Percentiles rank a stretch among this genome's conserved stretches.
phyloP scores from a whole-genome alignment of 2,329 filamentous ascomycete genomes.

The Paracamarosporium sp. region DNA sequence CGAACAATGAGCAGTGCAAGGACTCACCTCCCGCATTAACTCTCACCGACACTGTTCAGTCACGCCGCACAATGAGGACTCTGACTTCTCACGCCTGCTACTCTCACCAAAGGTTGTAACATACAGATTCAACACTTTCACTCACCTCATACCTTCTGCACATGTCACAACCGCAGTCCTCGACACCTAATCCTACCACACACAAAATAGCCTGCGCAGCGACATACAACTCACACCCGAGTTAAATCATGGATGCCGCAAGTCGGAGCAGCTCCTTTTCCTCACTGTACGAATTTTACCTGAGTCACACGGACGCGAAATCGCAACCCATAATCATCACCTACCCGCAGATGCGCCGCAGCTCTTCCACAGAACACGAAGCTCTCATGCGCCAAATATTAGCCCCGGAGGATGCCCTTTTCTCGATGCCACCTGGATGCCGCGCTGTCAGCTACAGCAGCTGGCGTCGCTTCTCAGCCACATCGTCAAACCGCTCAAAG shows the following conservation, averaged over 20 bases:
- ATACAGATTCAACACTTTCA: background rate
- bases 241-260: background rate
- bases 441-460: slow-evolving; percentile 8
- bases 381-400: slow-evolving; percentile 8
- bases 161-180: background rate
- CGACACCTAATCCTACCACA: too few relatives aligned
- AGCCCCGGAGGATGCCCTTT: background rate
- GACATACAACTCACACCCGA: background rate
- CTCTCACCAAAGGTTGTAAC: background rate
- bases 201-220: background rate
- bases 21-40: background rate
- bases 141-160: background rate
- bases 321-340: background rate
- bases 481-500: background rate
- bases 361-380: background rate
- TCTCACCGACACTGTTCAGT: background rate
- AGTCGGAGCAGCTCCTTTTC: background rate
- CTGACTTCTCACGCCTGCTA: background rate
- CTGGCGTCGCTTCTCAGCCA: slow-evolving; percentile 15
- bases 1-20: background rate
- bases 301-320: background rate
- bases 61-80: background rate
- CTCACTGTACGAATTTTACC: background rate
- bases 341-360: background rate
- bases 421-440: slow-evolving; percentile 9